These are phyloP conservation scores for Mikania micrantha DNA, from an alignment of 129 eudicot genomes.

Conservation along the genomic window DNA sequence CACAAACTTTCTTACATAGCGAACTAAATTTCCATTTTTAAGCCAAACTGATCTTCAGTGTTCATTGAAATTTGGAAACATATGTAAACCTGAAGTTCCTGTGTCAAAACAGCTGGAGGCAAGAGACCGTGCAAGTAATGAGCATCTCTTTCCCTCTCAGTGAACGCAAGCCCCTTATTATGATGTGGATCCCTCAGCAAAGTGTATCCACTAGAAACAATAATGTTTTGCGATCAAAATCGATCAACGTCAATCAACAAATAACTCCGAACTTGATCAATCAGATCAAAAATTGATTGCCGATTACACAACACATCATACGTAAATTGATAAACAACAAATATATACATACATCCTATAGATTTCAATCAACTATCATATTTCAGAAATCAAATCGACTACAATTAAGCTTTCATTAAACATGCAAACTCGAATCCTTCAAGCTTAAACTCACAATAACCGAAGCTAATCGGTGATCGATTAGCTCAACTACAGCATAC, in stretches of 20 bases:
- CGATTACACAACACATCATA: too few relatives aligned
- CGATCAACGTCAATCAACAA: conserved; percentile 1
- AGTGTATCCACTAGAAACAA: conserved; percentile 58
- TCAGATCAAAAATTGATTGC: too few relatives aligned
- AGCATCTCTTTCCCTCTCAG: conserved; percentile 79
- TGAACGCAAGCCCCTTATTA: conserved; percentile 90
- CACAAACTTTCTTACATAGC: neutral
- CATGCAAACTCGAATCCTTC: neutral
- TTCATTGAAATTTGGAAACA: neutral
- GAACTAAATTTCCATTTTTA: neutral
- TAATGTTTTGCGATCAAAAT: neutral
- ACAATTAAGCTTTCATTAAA: neutral
- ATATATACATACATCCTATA: too few relatives aligned
- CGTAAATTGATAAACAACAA: neutral
- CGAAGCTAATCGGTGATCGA: too few relatives aligned
- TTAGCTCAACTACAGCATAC: too few relatives aligned
- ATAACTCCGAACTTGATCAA: conserved; percentile 15
- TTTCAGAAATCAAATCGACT: neutral
- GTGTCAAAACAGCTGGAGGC: conserved; percentile 59
- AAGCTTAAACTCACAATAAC: neutral
- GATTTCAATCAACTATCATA: neutral
- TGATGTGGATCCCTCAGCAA: conserved; percentile 88
- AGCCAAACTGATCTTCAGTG: neutral
- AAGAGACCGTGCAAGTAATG: conserved; percentile 87
- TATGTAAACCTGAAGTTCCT: conserved; percentile 69